Conservation (phyloP, 495 filamentous ascomycete genomes). For the Tetracladium setigerum region DNA sequence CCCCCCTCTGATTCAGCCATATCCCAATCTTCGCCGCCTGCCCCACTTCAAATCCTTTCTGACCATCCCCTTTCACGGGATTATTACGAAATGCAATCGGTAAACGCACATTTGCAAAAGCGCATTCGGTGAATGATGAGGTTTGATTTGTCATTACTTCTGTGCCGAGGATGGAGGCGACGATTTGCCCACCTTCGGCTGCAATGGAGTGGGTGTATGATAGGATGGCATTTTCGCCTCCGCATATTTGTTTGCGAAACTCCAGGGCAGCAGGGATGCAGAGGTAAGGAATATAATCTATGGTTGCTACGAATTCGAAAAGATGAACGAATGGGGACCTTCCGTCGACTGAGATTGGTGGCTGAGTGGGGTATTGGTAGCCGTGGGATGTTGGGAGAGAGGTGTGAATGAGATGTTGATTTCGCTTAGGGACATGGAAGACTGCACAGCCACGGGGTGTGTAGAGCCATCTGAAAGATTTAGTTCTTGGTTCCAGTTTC, state of each 20-base stretch:
- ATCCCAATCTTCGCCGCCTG: slow-evolving; percentile 32
- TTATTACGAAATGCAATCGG: slow-evolving; percentile 4
- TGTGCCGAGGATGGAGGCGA: slow-evolving; percentile 59
- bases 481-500: background rate
- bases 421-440: slow-evolving; percentile 64
- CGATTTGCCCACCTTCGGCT: slow-evolving; percentile 45
- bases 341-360: slow-evolving; percentile 10
- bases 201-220: slow-evolving; percentile 51
- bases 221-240: slow-evolving; percentile 64
- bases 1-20: slow-evolving; percentile 50
- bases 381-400: slow-evolving; percentile 65
- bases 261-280: slow-evolving; percentile 62
- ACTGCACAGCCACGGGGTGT: slow-evolving; percentile 71
- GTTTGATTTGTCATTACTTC: slow-evolving; percentile 55
- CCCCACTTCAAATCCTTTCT: background rate
- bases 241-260: slow-evolving; percentile 60
- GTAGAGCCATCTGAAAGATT: slow-evolving; percentile 56
- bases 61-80: background rate
- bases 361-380: slow-evolving; percentile 24
- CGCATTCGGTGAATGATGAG: background rate
- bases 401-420: slow-evolving; percentile 67
- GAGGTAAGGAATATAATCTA: slow-evolving; percentile 62
- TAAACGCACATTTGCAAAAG: slow-evolving; percentile 14
- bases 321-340: slow-evolving; percentile 55
- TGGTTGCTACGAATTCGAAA: slow-evolving; percentile 74